Conservation (phyloP, 768 basidiomycete genomes). For the Pholiota molesta region DNA sequence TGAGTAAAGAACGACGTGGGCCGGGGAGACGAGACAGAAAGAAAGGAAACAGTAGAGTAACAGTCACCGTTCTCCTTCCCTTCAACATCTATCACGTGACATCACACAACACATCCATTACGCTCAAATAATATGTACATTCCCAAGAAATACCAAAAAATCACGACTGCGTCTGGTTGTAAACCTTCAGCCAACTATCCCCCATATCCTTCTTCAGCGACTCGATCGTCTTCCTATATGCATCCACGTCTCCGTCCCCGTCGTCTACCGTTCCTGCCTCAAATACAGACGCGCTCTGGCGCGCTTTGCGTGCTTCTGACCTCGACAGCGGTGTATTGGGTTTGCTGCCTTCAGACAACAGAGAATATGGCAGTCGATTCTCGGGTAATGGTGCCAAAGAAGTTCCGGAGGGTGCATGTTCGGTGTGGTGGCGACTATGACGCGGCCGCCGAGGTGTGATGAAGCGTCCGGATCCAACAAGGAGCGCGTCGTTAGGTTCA, state of each 20-base stretch:
- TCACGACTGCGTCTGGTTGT: slow-evolving; percentile 44
- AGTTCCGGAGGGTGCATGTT: slow-evolving; percentile 31
- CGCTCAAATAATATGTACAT: too few relatives aligned
- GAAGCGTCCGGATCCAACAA: background rate
- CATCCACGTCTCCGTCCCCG: slow-evolving; percentile 56
- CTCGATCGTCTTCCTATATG: slow-evolving; percentile 79
- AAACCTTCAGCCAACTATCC: slow-evolving; percentile 86
- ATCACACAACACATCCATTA: background rate
- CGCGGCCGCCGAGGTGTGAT: slow-evolving; percentile 29
- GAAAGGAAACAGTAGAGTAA: slow-evolving; percentile 17
- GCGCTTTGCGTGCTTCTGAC: slow-evolving; percentile 48
- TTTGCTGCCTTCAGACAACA: slow-evolving; percentile 21
- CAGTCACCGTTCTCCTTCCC: slow-evolving; percentile 3
- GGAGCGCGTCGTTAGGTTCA: background rate
- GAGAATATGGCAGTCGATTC: background rate
- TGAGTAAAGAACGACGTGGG: slow-evolving; percentile 67
- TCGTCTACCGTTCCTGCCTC: slow-evolving; percentile 43
- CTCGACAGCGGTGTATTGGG: slow-evolving; percentile 33
- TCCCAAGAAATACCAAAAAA: slow-evolving; percentile 5
- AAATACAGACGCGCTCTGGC: slow-evolving; percentile 64
- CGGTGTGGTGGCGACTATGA: slow-evolving; percentile 56
- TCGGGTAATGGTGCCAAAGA: slow-evolving; percentile 4
- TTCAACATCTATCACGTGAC: slow-evolving; percentile 22
- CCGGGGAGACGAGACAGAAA: slow-evolving; percentile 23
- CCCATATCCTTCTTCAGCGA: slow-evolving; percentile 86